Percentiles rank a stretch among this genome's conserved stretches.
Evolutionary conservation across 306 rosid species (phyloP).

Genomic region (Arachis stenosperma): DNA sequence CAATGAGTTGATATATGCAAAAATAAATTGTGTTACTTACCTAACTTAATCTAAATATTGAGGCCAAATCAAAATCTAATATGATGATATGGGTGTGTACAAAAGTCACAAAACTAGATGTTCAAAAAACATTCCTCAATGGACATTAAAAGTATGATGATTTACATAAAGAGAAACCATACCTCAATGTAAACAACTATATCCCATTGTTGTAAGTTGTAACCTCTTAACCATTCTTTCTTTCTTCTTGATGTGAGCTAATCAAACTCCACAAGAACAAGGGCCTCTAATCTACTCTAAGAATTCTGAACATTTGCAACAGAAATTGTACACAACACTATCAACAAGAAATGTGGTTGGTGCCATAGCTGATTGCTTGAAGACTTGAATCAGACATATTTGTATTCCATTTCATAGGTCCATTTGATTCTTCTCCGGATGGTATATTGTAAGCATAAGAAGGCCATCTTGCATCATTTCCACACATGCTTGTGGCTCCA

Average conservation of each 20-base stretch:
- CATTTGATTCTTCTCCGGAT: conserved; percentile 53
- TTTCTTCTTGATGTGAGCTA: background rate
- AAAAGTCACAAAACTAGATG: no score
- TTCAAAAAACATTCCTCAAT: no score
- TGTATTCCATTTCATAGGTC: conserved; percentile 75
- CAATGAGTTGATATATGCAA: background rate
- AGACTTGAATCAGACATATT: conserved; percentile 79
- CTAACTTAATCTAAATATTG: no score
- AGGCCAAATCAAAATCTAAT: no score
- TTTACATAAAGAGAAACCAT: conserved; percentile 17
- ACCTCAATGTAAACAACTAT: conserved; percentile 2
- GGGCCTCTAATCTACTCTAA: conserved; percentile 9
- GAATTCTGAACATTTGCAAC: conserved; percentile 13
- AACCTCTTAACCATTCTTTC: background rate
- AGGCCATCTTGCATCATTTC: conserved; percentile 68
- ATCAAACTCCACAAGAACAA: conserved; percentile 8
- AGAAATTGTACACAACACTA: background rate
- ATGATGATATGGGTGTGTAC: no score
- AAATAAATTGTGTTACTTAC: background rate
- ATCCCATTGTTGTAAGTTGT: conserved; percentile 16
- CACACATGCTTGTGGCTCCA: conserved; percentile 51
- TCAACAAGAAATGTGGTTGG: conserved; percentile 64
- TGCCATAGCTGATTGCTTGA: conserved; percentile 76
- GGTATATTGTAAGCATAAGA: conserved; percentile 77
- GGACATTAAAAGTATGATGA: background rate